A percentile compares a stretch with the other conserved stretches of the same genome.
phyloP scores from a whole-genome alignment of 345 rosid species.

The Salix purpurea region DNA sequence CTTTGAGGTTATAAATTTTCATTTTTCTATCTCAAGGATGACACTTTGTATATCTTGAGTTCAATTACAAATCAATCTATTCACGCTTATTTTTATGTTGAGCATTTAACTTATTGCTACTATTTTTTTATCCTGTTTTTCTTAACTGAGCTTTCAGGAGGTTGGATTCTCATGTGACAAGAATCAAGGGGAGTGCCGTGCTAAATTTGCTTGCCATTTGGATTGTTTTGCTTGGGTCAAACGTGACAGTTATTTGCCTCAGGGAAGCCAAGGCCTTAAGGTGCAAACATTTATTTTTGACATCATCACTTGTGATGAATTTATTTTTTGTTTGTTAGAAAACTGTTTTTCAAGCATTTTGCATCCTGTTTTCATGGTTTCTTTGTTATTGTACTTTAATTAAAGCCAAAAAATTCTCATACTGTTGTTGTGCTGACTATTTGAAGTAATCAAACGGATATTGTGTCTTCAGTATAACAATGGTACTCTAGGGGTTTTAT shows the following conservation, averaged over 20 bases:
- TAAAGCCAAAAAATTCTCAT: neutral
- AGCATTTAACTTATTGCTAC: constrained; percentile 6
- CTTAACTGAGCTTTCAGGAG: constrained; percentile 50
- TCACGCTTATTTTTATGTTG: neutral
- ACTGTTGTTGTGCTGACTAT: neutral
- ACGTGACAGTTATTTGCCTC: constrained; percentile 99
- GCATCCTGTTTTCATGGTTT: neutral
- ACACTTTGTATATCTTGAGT: neutral
- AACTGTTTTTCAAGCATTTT: constrained; percentile 8
- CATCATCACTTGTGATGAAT: constrained; percentile 4
- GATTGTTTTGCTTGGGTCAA: constrained; percentile 99
- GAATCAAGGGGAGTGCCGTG: constrained; percentile 92
- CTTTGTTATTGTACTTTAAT: neutral
- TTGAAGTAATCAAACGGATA: neutral
- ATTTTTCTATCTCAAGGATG: neutral
- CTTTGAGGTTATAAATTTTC: neutral
- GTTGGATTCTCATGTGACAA: constrained; percentile 84
- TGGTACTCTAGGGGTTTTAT: neutral
- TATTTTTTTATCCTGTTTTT: neutral
- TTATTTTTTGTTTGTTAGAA: constrained; percentile 6
- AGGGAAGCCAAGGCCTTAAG: constrained; percentile 97
- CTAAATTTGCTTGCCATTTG: constrained; percentile 89
- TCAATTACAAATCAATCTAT: neutral
- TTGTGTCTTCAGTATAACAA: neutral
- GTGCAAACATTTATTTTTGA: constrained; percentile 32